phyloP scores from a whole-genome alignment of 768 basidiomycete species.

The Mycena leptocephala region DNA sequence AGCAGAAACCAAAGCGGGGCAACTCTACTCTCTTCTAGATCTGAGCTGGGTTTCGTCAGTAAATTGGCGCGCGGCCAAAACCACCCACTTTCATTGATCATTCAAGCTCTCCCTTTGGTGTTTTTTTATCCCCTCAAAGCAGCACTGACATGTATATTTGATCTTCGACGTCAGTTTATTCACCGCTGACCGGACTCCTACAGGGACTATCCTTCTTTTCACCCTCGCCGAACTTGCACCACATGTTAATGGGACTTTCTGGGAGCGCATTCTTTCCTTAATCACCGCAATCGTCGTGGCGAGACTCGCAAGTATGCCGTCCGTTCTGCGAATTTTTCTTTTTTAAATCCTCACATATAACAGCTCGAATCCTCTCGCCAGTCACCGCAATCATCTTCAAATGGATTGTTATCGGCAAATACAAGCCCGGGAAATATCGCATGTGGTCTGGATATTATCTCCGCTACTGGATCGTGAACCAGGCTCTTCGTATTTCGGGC shows the following conservation, averaged over 20 bases:
- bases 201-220: slow-evolving; percentile 60
- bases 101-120: slow-evolving; percentile 59
- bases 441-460: slow-evolving; percentile 46
- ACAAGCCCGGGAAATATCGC: slow-evolving; percentile 55
- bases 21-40: not conserved
- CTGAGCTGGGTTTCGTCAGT: slow-evolving; percentile 43
- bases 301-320: not conserved
- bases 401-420: slow-evolving; percentile 63
- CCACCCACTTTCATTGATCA: slow-evolving; percentile 56
- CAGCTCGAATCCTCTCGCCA: slow-evolving; percentile 55
- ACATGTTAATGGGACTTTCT: slow-evolving; percentile 42
- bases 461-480: slow-evolving; percentile 36
- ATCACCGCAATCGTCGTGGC: slow-evolving; percentile 51
- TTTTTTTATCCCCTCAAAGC: slow-evolving; percentile 65
- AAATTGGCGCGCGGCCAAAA: slow-evolving; percentile 44
- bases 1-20: not conserved
- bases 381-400: slow-evolving; percentile 60
- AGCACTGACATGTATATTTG: slow-evolving; percentile 54
- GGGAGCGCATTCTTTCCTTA: slow-evolving; percentile 55
- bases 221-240: slow-evolving; percentile 54
- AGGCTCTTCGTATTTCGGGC: slow-evolving; percentile 47
- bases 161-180: not conserved
- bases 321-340: not conserved
- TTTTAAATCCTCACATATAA: not conserved
- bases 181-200: not conserved